These are phyloP conservation scores for Stenocarpella maydis DNA, from an alignment of 2,329 filamentous ascomycete genomes.

Conservation along the genomic window DNA sequence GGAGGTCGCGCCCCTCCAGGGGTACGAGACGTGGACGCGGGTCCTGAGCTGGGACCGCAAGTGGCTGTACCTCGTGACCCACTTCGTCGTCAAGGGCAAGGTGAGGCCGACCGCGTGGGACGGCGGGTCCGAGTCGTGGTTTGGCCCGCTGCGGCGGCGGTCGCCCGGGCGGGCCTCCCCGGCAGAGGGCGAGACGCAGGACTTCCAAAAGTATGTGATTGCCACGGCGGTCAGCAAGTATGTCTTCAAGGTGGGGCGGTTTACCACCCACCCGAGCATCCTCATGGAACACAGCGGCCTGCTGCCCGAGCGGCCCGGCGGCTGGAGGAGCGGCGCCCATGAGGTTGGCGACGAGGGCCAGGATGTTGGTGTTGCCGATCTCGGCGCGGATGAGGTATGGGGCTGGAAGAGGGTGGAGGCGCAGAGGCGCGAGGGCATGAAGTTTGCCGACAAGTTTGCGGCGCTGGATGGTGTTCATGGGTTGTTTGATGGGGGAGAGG, in stretches of 20 bases:
- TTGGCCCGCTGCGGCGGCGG: constrained; percentile 35
- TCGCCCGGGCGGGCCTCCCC: constrained; percentile 47
- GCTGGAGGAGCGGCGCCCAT: constrained; percentile 61
- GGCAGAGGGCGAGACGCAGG: constrained; percentile 47
- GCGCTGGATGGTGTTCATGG: constrained; percentile 62
- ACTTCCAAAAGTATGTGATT: constrained; percentile 70
- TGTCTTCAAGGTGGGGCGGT: constrained; percentile 80
- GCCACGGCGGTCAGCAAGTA: constrained; percentile 82
- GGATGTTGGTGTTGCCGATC: constrained; percentile 41
- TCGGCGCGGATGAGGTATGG: constrained; percentile 54
- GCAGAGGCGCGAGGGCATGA: constrained; percentile 63
- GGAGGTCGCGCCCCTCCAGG: constrained; percentile 74
- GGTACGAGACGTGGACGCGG: constrained; percentile 77
- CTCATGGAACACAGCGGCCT: constrained; percentile 76
- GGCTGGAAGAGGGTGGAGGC: constrained; percentile 67
- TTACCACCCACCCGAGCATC: constrained; percentile 85
- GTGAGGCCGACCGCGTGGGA: constrained; percentile 64
- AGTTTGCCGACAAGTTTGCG: constrained; percentile 63
- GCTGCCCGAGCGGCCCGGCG: constrained; percentile 76
- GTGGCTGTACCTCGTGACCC: constrained; percentile 80
- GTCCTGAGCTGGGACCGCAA: constrained; percentile 81
- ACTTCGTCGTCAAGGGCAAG: constrained; percentile 72
- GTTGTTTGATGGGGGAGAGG: constrained; percentile 62
- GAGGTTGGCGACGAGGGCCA: constrained; percentile 49
- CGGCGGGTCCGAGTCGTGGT: constrained; percentile 53